A percentile compares a stretch with the other conserved stretches of the same genome.
These are phyloP conservation scores for Cyclaneusma minus DNA, from an alignment of 2,329 filamentous ascomycete species.

Conservation along the genomic window DNA sequence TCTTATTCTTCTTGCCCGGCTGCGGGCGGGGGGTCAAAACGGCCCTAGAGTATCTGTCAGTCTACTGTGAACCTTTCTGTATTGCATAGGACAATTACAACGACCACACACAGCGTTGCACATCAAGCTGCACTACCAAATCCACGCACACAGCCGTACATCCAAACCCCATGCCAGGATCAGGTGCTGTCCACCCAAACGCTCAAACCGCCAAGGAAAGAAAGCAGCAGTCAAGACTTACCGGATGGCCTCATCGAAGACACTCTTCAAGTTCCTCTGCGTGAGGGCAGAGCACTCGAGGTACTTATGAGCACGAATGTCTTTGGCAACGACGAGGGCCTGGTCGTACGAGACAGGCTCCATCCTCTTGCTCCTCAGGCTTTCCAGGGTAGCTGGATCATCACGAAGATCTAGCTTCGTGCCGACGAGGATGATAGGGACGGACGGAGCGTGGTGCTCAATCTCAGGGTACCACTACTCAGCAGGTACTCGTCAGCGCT, in stretches of 20 bases:
- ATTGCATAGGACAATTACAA: no score
- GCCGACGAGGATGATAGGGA: slow-evolving; percentile 91
- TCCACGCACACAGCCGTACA: no score
- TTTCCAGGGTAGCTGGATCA: slow-evolving; percentile 67
- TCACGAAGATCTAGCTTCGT: slow-evolving; percentile 95
- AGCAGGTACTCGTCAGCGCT: slow-evolving; percentile 1
- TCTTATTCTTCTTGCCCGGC: slow-evolving; percentile 41
- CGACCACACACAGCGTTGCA: slow-evolving; percentile 15
- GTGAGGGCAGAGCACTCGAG: slow-evolving; percentile 95
- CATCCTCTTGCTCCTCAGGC: slow-evolving; percentile 83
- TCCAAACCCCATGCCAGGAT: no score
- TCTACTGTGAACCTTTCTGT: no score
- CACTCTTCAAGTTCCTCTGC: slow-evolving; percentile 92
- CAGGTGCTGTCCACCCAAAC: slow-evolving; percentile 1
- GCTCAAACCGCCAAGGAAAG: no score
- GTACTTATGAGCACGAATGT: slow-evolving; percentile 94
- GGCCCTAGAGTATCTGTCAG: slow-evolving; percentile 31
- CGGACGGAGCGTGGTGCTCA: slow-evolving; percentile 86
- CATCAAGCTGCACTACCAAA: slow-evolving; percentile 15
- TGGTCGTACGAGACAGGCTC: slow-evolving; percentile 93
- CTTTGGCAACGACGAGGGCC: slow-evolving; percentile 75
- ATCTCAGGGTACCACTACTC: slow-evolving; percentile 91
- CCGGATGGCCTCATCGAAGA: slow-evolving; percentile 98
- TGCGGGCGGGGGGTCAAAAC: slow-evolving; percentile 54
- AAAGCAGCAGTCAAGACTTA: slow-evolving; percentile 28